phyloP scores from a whole-genome alignment of 371 early-diverging fungal species.

The Mortierella sp. region DNA sequence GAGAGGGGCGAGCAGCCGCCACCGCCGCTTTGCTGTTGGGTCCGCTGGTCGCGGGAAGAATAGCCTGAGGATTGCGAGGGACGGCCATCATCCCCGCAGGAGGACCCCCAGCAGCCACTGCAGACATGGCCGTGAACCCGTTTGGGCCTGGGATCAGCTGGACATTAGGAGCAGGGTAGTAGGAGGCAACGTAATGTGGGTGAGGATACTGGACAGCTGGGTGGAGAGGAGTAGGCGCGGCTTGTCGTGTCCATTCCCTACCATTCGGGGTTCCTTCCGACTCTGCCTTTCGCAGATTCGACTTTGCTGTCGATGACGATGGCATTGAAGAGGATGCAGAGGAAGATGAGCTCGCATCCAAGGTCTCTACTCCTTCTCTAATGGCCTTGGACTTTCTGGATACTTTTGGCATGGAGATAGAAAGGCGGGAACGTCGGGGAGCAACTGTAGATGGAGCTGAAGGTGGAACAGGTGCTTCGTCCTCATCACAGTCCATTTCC shows the following conservation, averaged over 20 bases:
- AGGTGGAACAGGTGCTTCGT: background rate
- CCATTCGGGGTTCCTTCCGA: constrained; percentile 27
- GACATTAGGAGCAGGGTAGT: constrained; percentile 35
- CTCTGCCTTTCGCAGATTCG: constrained; percentile 8
- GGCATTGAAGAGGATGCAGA: constrained; percentile 13
- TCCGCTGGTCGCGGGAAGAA: constrained; percentile 11
- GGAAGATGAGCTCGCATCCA: constrained; percentile 15
- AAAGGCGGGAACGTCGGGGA: background rate
- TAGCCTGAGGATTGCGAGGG: constrained; percentile 27
- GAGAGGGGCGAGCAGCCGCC: constrained; percentile 18
- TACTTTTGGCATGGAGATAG: background rate
- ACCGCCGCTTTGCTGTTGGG: constrained; percentile 11
- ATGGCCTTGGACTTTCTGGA: constrained; percentile 5
- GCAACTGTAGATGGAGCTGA: background rate
- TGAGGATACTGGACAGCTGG: constrained; percentile 39
- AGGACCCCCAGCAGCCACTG: background rate
- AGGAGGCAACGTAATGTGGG: constrained; percentile 50
- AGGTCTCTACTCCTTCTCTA: constrained; percentile 26
- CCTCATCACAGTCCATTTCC: constrained; percentile 41
- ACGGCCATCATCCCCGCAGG: constrained; percentile 3
- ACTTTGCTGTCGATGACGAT: constrained; percentile 11
- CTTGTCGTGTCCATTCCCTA: constrained; percentile 46
- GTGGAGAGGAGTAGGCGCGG: constrained; percentile 31
- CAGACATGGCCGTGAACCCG: constrained; percentile 7
- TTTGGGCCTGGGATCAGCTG: constrained; percentile 29